Evolutionary conservation across 208 protist species (phyloP), one percentile per base, ranked within the genome.

Genomic region (Angomonas deanei): DNA sequence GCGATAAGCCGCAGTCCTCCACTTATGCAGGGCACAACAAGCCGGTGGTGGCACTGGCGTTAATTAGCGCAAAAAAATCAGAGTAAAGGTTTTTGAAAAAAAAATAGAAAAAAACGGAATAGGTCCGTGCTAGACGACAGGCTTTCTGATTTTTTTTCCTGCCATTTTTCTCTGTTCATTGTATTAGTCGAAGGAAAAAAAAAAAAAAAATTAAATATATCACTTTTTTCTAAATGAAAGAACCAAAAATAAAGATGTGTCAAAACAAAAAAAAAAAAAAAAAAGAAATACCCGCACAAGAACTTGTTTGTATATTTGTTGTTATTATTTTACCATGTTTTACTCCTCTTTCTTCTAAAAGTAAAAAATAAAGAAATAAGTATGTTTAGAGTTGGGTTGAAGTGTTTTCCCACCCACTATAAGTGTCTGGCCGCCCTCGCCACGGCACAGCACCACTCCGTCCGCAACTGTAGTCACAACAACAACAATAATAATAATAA

Each of bases 1-100:
- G 68, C 1, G 84, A 94, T 3, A 60, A 70, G 13, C 75, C 79
- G 52, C 80, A 90, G 60, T 92, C 80, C 1, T 84, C 76, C 1
- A 75, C 58, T 0, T 91, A 84, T 66, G 62, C 77, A 27, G 87
- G 83, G 0, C 87, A 93, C 77, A 89, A 74, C 34, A 93, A 93
- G 56, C 87, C 87, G n/a, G 87, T 91, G 0, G 74, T 75, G 53
- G 67, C 67, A 52, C 66, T 75, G 31, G 47, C 47, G 8, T 6
- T 53, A 8, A 17, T 53, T 6, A 23, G 19, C 47, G 10, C 47
- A 11, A 15, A 26, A n/a, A 26, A 53, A n/a, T 11, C 6, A n/a
- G 10, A 26, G 47, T 42, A 42, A 26, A 42, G 34, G 10, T 42
- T 42, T 15, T 42, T 15, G 34, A 15, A 42, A 8, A 42, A 15